Evolutionary conservation across 768 basidiomycete species (phyloP), one percentile per base, ranked within the genome.

Genomic region (Lentinula sp.): DNA sequence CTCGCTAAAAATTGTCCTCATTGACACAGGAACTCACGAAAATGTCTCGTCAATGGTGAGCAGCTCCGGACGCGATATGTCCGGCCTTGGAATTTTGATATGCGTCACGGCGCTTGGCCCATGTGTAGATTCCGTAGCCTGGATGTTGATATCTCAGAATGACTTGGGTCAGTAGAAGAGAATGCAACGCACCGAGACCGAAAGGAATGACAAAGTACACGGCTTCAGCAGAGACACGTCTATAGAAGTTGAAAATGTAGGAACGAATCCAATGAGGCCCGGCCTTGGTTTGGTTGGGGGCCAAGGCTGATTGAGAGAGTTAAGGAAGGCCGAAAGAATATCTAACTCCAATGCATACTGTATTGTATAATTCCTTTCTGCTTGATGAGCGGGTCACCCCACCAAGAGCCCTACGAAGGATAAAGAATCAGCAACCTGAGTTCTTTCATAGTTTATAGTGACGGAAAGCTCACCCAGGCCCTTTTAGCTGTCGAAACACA

Each of bases 201-300:
- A 95, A 81, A 16, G 95, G 94, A 63, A 93, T 71, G 57, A 84
- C 77, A 75, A 89, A 91, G 77, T 94, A 95, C 45, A 91, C 76
- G 35, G 84, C 77, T 70, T 95, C 89, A 60, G 79, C 78, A 43
- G 85, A 84, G 56, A 93, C 71, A 64, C 95, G 86, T 58, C 80
- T 81, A 80, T 87, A 90, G 40, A 93, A 94, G 74, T 93, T 93
- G 82, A 94, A 92, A 66, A 93, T 70, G 79, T 91, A 96, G 65
- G 75, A 84, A 59, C 80, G 79, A 69, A 94, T 70, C 68, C 86
- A 83, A 59, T 89, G 78, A 52, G 88, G 86, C 45, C 87, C 83
- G 16, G 90, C 84, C 62, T 84, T 85, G 65, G 89, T 83, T 71
- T 87, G 85, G 78, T 83, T 89, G 7, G 93, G 90, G n/a, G 94